Base-by-base conservation (phyloP, 305 asterid genomes). In the Solanum hybrid region DNA sequence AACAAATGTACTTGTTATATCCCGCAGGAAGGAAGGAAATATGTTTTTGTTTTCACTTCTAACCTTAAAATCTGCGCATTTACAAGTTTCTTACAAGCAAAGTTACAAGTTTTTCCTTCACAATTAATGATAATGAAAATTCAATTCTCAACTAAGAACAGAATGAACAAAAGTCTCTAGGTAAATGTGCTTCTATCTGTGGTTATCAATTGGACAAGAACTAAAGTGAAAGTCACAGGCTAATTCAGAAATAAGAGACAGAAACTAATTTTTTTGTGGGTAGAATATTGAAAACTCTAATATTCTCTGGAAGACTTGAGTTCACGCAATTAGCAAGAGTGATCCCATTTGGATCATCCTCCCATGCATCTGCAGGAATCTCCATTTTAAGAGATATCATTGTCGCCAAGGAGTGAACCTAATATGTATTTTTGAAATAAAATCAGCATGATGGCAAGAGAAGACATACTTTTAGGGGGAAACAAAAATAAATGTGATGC, bases 371-470 rank as follows among this genome's bases (percentile, higher is more conserved):
- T 66, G 94, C 95, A 10, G 99, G 99, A 88, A 97, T 96, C 96
- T 96, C 99, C 98, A 97, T 90, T 91, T 97, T 97, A 26, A 97
- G 92, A 56, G 99, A 94, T 90, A 97, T 94, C 97, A 95, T 93
- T 86, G 99, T 97, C 22, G 99, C 97, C 90, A 97, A 91, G 12
- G 99, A 97, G 93, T 97, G 99, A 89, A 97, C 99, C 99, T 97
- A 93, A 88, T 88, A 91, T 24, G 88, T 26, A 76, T 10, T 19
- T 90, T 35, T 36, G 90, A 64, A 19, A 89, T 85, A 86, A 37
- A 90, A 78, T 51, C 64, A 88, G 77, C 78, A 78, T 32, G 69
- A 32, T 84, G 66, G 69, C 87, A 85, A 45, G 56, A 56, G 77
- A 82, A 90, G 84, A 82, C 81, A 81, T 86, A 56, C 73, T 51